Base-by-base conservation (phyloP, 805 yeast species). In the Kazachstania africana region DNA sequence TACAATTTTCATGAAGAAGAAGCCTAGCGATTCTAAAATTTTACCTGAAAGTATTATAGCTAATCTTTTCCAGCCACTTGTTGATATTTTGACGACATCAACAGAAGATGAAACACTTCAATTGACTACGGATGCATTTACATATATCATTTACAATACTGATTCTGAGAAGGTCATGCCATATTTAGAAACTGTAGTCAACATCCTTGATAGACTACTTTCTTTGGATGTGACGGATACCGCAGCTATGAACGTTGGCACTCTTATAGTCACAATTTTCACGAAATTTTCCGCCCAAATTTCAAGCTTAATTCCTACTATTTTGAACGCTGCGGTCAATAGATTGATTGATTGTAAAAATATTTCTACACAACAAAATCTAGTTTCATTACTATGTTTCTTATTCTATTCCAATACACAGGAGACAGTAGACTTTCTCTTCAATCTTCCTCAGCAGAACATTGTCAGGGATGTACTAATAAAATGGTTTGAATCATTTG, bases 401-500 rank as follows among this genome's bases (percentile, higher is more conserved):
- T 62, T 88, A 47, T 71, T 82, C 3, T 59, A 72, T 24, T 51
- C 65, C 2, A 74, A 85, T 24, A 75, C 91, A 0, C 53, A 53
- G 6, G 75, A 75, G 12, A 75, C 83, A 23, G 57, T 87, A 2
- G 63, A 72, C 24, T 75, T 83, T 35, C 64, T 88, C 31, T 58
- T 63, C 14, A 34, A 61, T 6, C 50, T 43, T 6, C 48, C 42
- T 12, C 58, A 59, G 2, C 35, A 24, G 4, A 45, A 63, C 16
- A 77, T 79, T 1, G 59, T 85, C 8, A 59, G 60, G 16, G 55
- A 67, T 3, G 71, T 83, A 1, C 51, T 88, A 31, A 76, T 78
- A 2, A 76, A 80, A 31, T 91, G 97, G 97, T 67, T 88, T 29
- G 72, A 71, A 16, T 69, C 83, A 2, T 87, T 83, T 54, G 88